A percentile compares a stretch with the other conserved stretches of the same genome.
phyloP scores from a whole-genome alignment of 2,329 filamentous ascomycete species.

The Talaromyces sp. region DNA sequence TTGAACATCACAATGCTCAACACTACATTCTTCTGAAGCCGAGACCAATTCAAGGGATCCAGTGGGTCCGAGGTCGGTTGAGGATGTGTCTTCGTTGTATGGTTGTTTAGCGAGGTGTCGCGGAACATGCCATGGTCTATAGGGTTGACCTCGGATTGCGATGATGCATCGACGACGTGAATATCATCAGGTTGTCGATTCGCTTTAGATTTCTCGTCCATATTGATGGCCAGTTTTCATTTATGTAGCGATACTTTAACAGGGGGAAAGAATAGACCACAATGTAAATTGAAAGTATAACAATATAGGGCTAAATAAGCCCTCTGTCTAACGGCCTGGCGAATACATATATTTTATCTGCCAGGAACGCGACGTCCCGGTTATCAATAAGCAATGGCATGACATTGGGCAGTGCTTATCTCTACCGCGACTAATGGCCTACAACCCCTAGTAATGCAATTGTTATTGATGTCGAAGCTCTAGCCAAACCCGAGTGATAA shows the following conservation, averaged over 20 bases:
- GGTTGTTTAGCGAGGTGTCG: not conserved
- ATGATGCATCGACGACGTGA: not conserved
- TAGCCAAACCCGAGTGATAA: not conserved
- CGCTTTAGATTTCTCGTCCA: not conserved
- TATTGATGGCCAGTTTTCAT: not conserved
- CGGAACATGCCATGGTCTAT: not conserved
- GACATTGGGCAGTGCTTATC: not conserved
- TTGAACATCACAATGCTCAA: conserved; percentile 52
- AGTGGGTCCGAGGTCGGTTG: conserved; percentile 15
- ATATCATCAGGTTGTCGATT: not conserved
- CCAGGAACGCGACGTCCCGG: no score
- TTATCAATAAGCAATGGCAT: not conserved
- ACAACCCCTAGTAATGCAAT: not conserved
- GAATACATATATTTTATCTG: not conserved
- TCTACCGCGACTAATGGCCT: not conserved
- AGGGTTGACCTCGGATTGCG: not conserved
- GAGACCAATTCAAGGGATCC: not conserved
- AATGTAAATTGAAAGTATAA: not conserved
- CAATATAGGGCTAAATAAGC: not conserved
- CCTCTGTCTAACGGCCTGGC: not conserved
- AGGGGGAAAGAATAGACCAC: not conserved
- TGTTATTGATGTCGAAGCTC: not conserved
- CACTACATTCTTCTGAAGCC: conserved; percentile 44
- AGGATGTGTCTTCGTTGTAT: conserved; percentile 13
- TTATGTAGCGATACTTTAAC: not conserved